phyloP scores from a whole-genome alignment of 495 filamentous ascomycete species.

The Astrothelium subdiscretum region DNA sequence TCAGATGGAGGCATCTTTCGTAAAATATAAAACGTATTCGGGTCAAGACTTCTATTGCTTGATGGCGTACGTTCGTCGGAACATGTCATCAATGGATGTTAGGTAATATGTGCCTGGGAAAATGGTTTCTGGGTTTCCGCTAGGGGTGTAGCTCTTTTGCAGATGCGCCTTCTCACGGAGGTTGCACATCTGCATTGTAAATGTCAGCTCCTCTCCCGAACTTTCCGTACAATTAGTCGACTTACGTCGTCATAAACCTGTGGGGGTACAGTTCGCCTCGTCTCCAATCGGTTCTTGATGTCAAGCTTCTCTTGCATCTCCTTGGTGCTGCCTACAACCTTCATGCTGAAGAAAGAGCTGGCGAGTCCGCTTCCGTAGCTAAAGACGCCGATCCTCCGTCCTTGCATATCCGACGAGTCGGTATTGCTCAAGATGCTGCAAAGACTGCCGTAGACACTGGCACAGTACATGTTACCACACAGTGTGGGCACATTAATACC shows the following conservation, averaged over 20 bases:
- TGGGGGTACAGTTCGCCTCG: conserved; percentile 60
- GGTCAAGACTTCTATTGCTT: conserved; percentile 76
- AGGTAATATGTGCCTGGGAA: conserved; percentile 78
- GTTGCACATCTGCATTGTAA: conserved; percentile 56
- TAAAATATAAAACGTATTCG: no score
- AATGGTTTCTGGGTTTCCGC: conserved; percentile 68
- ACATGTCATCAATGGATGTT: conserved; percentile 85
- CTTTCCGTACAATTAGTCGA: not conserved
- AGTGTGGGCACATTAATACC: conserved; percentile 77
- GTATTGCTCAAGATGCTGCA: conserved; percentile 65
- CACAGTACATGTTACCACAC: conserved; percentile 99
- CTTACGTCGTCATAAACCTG: conserved; percentile 74
- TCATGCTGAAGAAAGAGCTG: conserved; percentile 78
- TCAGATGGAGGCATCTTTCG: no score
- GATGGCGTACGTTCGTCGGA: conserved; percentile 75
- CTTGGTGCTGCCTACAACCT: conserved; percentile 65
- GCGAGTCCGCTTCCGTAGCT: conserved; percentile 92
- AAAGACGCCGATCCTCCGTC: conserved; percentile 86
- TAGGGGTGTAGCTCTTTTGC: conserved; percentile 76
- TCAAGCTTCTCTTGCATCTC: conserved; percentile 67
- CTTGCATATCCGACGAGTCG: conserved; percentile 54
- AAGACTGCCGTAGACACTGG: conserved; percentile 81
- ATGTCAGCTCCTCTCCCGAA: conserved; percentile 22
- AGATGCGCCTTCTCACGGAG: conserved; percentile 90
- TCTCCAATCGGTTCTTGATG: conserved; percentile 62